Conservation (phyloP, 2,329 filamentous ascomycete species). For the Chaetomiaceae sp. region DNA sequence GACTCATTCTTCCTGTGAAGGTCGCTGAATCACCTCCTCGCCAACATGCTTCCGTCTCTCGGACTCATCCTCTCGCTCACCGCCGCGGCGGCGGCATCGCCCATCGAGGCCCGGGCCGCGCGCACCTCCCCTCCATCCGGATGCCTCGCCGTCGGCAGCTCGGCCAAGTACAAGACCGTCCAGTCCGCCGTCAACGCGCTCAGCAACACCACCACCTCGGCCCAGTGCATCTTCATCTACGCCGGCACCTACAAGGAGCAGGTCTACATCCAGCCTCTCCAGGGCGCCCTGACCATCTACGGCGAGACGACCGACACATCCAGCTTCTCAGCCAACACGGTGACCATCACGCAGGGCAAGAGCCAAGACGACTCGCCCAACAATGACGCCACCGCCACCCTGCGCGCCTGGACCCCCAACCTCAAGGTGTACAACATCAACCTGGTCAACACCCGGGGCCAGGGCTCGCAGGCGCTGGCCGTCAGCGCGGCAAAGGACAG, state of each 20-base stretch:
- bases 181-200: slow-evolving; percentile 56
- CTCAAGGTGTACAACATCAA: slow-evolving; percentile 62
- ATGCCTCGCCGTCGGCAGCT: slow-evolving; percentile 27
- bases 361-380: slow-evolving; percentile 43
- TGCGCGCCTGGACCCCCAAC: slow-evolving; percentile 43
- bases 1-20: neutral
- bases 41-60: slow-evolving; percentile 7
- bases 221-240: slow-evolving; percentile 60
- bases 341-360: slow-evolving; percentile 46
- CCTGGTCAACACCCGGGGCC: slow-evolving; percentile 43
- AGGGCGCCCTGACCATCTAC: slow-evolving; percentile 44
- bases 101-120: slow-evolving; percentile 4
- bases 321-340: slow-evolving; percentile 52
- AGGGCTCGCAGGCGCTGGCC: slow-evolving; percentile 45
- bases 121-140: slow-evolving; percentile 21
- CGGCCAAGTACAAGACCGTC: slow-evolving; percentile 31
- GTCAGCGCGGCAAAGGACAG: slow-evolving; percentile 39
- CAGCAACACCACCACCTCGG: slow-evolving; percentile 43
- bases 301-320: slow-evolving; percentile 53
- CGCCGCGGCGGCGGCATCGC: neutral
- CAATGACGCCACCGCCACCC: slow-evolving; percentile 50
- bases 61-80: slow-evolving; percentile 3
- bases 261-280: slow-evolving; percentile 47
- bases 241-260: slow-evolving; percentile 59
- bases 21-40: neutral